Evolutionary conservation across 805 yeast genomes (phyloP).

Genomic region (Wickerhamomyces strasburgensis): DNA sequence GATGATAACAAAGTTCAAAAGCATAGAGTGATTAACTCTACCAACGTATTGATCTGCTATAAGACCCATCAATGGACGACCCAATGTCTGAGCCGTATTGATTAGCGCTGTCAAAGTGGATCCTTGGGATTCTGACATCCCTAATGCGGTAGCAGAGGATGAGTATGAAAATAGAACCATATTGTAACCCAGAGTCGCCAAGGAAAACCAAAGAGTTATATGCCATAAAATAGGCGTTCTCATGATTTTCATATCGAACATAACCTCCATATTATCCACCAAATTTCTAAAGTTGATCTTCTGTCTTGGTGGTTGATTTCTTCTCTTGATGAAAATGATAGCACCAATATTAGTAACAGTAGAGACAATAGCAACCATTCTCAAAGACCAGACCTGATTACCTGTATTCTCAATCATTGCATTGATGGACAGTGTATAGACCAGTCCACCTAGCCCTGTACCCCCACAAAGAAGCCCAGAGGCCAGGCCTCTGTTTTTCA

Average conservation of each 20-base stretch:
- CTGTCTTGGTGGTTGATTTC: constrained; percentile 21
- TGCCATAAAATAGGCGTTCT: constrained; percentile 27
- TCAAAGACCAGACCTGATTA: constrained; percentile 42
- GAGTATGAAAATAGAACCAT: constrained; percentile 42
- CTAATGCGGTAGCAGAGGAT: constrained; percentile 43
- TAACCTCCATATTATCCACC: constrained; percentile 21
- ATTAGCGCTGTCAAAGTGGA: constrained; percentile 41
- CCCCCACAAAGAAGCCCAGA: constrained; percentile 45
- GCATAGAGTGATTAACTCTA: constrained; percentile 38
- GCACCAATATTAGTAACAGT: constrained; percentile 35
- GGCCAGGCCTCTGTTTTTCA: constrained; percentile 53
- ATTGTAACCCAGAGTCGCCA: constrained; percentile 37
- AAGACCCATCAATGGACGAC: constrained; percentile 45
- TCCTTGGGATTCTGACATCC: constrained; percentile 40
- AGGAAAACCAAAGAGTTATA: constrained; percentile 33
- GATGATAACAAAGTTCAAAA: constrained; percentile 30
- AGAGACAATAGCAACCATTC: constrained; percentile 40
- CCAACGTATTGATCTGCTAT: constrained; percentile 40
- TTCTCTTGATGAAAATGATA: constrained; percentile 31
- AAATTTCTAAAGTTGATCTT: constrained; percentile 8
- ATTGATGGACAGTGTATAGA: constrained; percentile 37
- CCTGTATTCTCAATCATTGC: constrained; percentile 39
- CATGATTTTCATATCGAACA: constrained; percentile 31
- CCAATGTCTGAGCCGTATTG: constrained; percentile 44
- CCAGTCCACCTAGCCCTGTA: constrained; percentile 50